phyloP scores from a whole-genome alignment of 2,329 filamentous ascomycete species.

The Leptographium procerum region DNA sequence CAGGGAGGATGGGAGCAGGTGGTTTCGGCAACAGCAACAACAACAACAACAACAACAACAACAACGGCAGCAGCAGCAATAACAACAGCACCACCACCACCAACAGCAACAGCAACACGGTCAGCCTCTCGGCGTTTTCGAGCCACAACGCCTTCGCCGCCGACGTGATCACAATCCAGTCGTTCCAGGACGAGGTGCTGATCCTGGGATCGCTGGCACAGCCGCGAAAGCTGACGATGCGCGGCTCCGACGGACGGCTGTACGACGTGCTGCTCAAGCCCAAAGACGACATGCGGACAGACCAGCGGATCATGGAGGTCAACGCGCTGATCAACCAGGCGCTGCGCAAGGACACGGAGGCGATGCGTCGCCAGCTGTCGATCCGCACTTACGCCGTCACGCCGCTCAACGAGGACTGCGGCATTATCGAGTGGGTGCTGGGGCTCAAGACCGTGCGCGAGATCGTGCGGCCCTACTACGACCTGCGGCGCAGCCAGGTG shows the following conservation, averaged over 20 bases:
- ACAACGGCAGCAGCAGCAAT: constrained; percentile 19
- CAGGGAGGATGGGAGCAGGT: constrained; percentile 21
- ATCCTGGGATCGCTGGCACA: constrained; percentile 87
- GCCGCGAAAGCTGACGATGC: constrained; percentile 77
- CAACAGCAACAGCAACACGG: constrained; percentile 14
- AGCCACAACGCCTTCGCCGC: constrained; percentile 84
- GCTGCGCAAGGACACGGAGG: constrained; percentile 81
- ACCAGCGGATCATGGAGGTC: constrained; percentile 98
- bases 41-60: too few species aligned
- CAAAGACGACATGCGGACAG: constrained; percentile 93
- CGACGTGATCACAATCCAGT: constrained; percentile 71
- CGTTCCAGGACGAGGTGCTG: constrained; percentile 77
- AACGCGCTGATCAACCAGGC: constrained; percentile 96
- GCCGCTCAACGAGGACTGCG: constrained; percentile 93
- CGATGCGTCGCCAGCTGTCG: constrained; percentile 79
- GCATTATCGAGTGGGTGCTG: constrained; percentile 97
- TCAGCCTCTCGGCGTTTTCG: constrained; percentile 42
- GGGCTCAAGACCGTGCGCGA: constrained; percentile 90
- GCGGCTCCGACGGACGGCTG: constrained; percentile 75
- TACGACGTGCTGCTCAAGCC: constrained; percentile 95
- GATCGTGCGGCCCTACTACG: constrained; percentile 43
- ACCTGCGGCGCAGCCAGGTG: constrained; percentile 60
- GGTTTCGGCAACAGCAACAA: neutral
- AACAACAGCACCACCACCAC: neutral
- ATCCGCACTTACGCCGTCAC: constrained; percentile 97